phyloP scores from a whole-genome alignment of 495 filamentous ascomycete genomes.

The Aspergillus coremiiformis region DNA sequence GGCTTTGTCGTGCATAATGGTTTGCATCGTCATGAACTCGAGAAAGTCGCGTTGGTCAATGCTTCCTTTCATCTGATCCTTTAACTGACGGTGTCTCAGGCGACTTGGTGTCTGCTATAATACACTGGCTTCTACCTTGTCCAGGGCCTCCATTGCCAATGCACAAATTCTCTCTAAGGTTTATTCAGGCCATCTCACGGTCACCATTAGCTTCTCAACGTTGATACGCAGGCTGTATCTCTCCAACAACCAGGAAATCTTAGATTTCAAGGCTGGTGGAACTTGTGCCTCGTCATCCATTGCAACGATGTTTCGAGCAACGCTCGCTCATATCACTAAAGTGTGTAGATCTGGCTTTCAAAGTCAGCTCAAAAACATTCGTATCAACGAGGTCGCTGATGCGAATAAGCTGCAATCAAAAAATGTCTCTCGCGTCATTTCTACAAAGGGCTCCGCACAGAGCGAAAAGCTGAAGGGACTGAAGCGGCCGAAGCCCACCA shows the following conservation, averaged over 20 bases:
- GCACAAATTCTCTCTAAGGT: background rate
- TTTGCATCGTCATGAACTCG: background rate
- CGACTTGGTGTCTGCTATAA: background rate
- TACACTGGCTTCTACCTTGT: background rate
- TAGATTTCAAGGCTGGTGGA: background rate
- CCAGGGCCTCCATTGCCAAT: background rate
- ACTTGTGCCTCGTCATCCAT: background rate
- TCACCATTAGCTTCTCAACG: background rate
- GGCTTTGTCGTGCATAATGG: constrained; percentile 1
- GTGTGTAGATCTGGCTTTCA: background rate
- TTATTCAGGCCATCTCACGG: background rate
- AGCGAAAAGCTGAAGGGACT: background rate
- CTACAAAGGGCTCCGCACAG: background rate
- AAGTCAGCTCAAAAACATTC: background rate
- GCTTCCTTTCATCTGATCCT: background rate
- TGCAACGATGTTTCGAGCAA: background rate
- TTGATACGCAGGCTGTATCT: background rate
- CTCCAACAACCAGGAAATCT: background rate
- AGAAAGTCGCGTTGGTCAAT: background rate
- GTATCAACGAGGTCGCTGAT: background rate
- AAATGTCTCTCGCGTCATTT: background rate
- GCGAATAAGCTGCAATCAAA: background rate
- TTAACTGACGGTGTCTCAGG: background rate
- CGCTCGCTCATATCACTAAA: background rate
- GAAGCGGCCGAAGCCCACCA: background rate